Evolutionary conservation across 768 basidiomycete genomes (phyloP).

Genomic region (Naganishia kalamii): DNA sequence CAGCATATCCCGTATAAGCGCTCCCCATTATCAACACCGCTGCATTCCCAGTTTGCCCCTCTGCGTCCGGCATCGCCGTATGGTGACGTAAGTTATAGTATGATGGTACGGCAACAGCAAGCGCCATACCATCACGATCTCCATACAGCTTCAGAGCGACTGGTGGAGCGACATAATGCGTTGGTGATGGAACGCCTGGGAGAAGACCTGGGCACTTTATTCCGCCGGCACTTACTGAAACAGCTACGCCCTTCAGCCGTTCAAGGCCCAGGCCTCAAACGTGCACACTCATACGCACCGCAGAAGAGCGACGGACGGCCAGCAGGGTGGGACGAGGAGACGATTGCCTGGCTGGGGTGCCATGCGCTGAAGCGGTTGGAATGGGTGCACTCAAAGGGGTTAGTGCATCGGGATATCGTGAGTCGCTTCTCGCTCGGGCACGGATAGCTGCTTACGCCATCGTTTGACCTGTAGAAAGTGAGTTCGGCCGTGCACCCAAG

Average conservation of each 20-base stretch:
- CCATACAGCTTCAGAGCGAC: neutral
- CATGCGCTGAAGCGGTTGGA: constrained; percentile 19
- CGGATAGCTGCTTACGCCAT: neutral
- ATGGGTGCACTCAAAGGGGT: constrained; percentile 14
- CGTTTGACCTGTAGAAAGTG: neutral
- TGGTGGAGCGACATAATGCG: constrained; percentile 11
- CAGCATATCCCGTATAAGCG: neutral
- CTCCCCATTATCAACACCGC: constrained; percentile 9
- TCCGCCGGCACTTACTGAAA: constrained; percentile 11
- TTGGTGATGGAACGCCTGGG: constrained; percentile 24
- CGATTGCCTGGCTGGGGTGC: constrained; percentile 22
- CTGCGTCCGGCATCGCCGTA: neutral
- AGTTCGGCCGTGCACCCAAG: neutral
- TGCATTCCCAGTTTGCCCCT: neutral
- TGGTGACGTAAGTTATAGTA: neutral
- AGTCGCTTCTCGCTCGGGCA: neutral
- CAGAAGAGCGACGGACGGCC: neutral
- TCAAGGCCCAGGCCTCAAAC: neutral
- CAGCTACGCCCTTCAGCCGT: neutral
- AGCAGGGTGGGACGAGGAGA: constrained; percentile 20
- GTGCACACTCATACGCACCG: neutral
- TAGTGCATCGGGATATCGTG: constrained; percentile 24
- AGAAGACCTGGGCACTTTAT: constrained; percentile 8
- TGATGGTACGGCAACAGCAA: neutral
- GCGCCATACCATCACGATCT: neutral